Base-by-base conservation (phyloP, 352 stramenopile species). In the Pythium guiyangense region DNA sequence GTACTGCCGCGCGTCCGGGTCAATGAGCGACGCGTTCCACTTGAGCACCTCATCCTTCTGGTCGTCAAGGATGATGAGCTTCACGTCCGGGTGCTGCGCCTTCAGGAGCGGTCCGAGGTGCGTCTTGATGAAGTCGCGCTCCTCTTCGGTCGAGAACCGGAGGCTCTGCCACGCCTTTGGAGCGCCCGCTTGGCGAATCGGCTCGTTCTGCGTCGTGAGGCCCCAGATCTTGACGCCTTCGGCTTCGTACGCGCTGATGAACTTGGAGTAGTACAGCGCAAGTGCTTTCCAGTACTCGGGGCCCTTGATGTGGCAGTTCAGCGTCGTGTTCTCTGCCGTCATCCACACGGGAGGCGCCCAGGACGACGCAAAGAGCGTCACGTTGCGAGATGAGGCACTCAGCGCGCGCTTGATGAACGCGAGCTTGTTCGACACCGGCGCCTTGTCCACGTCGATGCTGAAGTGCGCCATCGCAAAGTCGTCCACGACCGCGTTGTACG, bases 341-440 rank as follows among this genome's bases (percentile, higher is more conserved):
- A 97, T 96, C 87, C 87, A 97, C 3, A 66, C 67, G 0, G 88
- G 90, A 14, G 86, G 84, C 17, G 74, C 86, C 88, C 90, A 97
- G 1, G 84, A 79, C 15, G 79, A 92, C 10, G 71, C 79, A 49
- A 93, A 92, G 3, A 97, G 40, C 31, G 74, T 69, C 3, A 97
- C 4, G 73, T 74, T 3, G 48, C 60, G 20, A 56, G 61, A 6
- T n/a, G n/a, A n/a, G n/a, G n/a, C n/a, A n/a, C 77, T 76, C 10
- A n/a, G n/a, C n/a, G n/a, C n/a, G n/a, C n/a, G n/a, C n/a, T n/a
- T n/a, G n/a, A n/a, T n/a, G n/a, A n/a, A n/a, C n/a, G n/a, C n/a
- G n/a, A n/a, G n/a, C n/a, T n/a, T n/a, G n/a, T n/a, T n/a, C n/a
- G n/a, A n/a, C n/a, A n/a, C n/a, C n/a, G n/a, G n/a, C n/a, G n/a